Percentiles rank a stretch among this genome's conserved stretches.
phyloP scores from a whole-genome alignment of 441 rosid species.

The Erodium texanum region DNA sequence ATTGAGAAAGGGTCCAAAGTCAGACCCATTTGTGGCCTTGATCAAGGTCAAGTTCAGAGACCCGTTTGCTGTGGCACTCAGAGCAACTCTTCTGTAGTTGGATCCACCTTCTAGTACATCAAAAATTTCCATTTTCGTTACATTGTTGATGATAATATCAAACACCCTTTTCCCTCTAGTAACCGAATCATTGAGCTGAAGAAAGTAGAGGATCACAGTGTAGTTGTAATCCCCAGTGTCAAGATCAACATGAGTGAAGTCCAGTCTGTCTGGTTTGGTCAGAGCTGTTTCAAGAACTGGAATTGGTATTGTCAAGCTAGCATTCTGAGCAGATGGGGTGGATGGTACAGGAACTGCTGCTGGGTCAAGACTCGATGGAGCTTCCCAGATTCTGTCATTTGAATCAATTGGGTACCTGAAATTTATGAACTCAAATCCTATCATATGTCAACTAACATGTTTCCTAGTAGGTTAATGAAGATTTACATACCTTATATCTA shows the following conservation, averaged over 20 bases:
- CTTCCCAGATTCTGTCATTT: conserved; percentile 54
- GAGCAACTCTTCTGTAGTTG: conserved; percentile 28
- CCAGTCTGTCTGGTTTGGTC: conserved; percentile 27
- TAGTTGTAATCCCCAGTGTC: conserved; percentile 30
- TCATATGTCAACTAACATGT: neutral
- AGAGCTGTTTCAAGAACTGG: conserved; percentile 45
- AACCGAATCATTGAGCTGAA: conserved; percentile 34
- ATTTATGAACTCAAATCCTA: conserved; percentile 3
- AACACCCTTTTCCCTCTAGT: conserved; percentile 41
- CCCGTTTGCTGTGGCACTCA: conserved; percentile 32
- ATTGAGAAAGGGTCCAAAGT: conserved; percentile 53
- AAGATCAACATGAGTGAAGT: conserved; percentile 30
- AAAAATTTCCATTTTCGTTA: conserved; percentile 22
- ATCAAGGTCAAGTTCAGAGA: conserved; percentile 47
- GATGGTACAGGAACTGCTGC: conserved; percentile 8
- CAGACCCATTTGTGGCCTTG: conserved; percentile 32
- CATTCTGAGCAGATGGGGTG: conserved; percentile 8
- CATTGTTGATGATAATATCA: conserved; percentile 38
- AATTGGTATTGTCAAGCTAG: conserved; percentile 31
- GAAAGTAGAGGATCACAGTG: conserved; percentile 50
- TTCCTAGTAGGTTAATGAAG: neutral
- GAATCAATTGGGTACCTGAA: conserved; percentile 50
- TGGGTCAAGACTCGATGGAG: conserved; percentile 19
- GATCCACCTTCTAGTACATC: conserved; percentile 38
- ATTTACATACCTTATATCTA: neutral